A percentile compares a stretch with the other conserved stretches of the same genome.
Evolutionary conservation across 345 rosid genomes (phyloP).

Genomic region (Eucalyptus tenuipes): DNA sequence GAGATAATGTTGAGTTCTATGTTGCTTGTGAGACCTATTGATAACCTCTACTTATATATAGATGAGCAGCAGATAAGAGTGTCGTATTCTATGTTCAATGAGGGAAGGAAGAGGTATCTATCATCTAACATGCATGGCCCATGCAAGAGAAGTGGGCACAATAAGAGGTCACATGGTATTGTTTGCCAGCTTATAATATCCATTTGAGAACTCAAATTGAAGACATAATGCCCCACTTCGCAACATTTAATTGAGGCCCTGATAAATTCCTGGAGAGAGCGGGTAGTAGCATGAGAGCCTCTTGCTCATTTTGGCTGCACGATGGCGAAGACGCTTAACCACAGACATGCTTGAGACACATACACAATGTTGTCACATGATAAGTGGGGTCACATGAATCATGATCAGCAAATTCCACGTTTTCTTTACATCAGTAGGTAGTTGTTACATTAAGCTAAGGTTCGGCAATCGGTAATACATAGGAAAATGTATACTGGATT

Average conservation of each 20-base stretch:
- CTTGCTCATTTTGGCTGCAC: background rate
- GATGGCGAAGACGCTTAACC: background rate
- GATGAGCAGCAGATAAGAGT: background rate
- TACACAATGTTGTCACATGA: background rate
- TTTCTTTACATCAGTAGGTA: background rate
- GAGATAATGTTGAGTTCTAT: background rate
- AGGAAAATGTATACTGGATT: background rate
- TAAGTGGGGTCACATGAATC: background rate
- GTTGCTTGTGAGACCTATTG: background rate
- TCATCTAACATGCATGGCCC: background rate
- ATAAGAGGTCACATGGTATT: background rate
- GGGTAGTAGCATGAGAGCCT: background rate
- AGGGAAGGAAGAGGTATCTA: background rate
- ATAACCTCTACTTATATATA: background rate
- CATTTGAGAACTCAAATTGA: background rate
- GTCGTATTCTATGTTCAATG: background rate
- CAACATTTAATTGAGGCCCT: background rate
- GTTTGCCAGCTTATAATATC: background rate
- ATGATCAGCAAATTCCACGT: background rate
- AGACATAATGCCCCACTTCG: background rate
- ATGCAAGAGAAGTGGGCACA: background rate
- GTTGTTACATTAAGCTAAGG: background rate
- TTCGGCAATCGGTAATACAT: background rate
- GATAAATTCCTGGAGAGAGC: background rate
- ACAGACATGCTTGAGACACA: background rate